Base-by-base conservation (phyloP, 768 basidiomycete genomes). In the Suillus discolor region DNA sequence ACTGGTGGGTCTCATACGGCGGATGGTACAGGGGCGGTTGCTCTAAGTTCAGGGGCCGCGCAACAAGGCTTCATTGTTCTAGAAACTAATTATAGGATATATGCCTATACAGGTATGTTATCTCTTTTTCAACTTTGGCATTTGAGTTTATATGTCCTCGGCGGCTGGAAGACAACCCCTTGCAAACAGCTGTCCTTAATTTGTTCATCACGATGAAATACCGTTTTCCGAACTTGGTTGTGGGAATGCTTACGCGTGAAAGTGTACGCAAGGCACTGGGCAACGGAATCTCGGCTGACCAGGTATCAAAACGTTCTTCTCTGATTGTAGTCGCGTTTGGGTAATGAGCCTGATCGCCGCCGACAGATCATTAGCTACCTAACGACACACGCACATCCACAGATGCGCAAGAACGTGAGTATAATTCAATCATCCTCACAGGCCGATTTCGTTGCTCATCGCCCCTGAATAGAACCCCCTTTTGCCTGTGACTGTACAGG, bases 31-130 rank as follows among this genome's bases (percentile, higher is more conserved):
- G 39, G 39, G 25, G 68, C 71, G 7, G 68, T 76, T 15, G 68
- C 77, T 51, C 67, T 76, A 64, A 81, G 87, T 13, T 83, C 83
- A 38, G 82, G 83, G 57, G 85, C 85, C 54, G 84, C 85, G 39
- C 83, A 89, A 73, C 88, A 97, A 76, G 94, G 96, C 16, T 99
- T 97, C 81, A 91, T 99, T 70, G 89, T 99, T 70, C 84, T 99
- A 51, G 97, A 99, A 81, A 99, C 97, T 23, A 99, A 99, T 80
- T 99, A 98, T 81, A 91, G 96, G 70, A 80, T 99, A 68, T 99
- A 99, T 75, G 97, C 97, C 6, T 99, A 99, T 78, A 99, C 97
- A 42, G 91, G 96, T 96, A 76, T 25, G 38, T 55, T 69, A 65
- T 61, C 23, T 66, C 62, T 31, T 75, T 65, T 71, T 70, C 44